A percentile compares a stretch with the other conserved stretches of the same genome.
Evolutionary conservation across 768 basidiomycete species (phyloP).

Genomic region (Fomitopsis pulvina): DNA sequence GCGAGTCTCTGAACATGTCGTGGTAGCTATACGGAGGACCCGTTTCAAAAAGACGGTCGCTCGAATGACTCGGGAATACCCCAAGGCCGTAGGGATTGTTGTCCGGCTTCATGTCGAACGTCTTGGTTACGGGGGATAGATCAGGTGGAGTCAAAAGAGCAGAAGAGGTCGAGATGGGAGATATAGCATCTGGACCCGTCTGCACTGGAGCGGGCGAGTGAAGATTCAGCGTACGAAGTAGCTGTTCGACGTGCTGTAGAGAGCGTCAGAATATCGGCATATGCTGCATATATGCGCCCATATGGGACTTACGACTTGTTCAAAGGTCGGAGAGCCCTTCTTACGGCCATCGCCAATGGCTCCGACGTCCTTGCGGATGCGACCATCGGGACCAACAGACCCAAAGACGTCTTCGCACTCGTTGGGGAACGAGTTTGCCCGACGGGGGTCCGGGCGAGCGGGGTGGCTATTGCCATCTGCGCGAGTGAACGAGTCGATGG

Average conservation of each 20-base stretch:
- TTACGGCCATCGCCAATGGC: slow-evolving; percentile 80
- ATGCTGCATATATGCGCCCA: slow-evolving; percentile 13
- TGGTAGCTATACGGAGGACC: slow-evolving; percentile 26
- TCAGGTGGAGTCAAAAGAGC: slow-evolving; percentile 71
- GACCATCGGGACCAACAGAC: slow-evolving; percentile 32
- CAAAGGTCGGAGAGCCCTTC: slow-evolving; percentile 49
- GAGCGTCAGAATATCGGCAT: slow-evolving; percentile 10
- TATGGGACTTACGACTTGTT: slow-evolving; percentile 39
- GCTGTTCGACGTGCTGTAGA: slow-evolving; percentile 69
- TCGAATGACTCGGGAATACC: slow-evolving; percentile 13
- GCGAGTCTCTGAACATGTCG: slow-evolving; percentile 10
- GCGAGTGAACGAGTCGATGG: slow-evolving; percentile 55
- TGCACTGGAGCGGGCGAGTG: slow-evolving; percentile 61
- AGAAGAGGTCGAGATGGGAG: slow-evolving; percentile 66
- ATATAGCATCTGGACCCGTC: slow-evolving; percentile 59
- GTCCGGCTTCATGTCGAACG: slow-evolving; percentile 51
- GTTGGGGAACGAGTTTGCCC: slow-evolving; percentile 22
- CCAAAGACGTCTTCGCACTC: slow-evolving; percentile 65
- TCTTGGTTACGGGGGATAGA: slow-evolving; percentile 51
- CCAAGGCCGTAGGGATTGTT: slow-evolving; percentile 41
- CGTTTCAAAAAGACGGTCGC: slow-evolving; percentile 31
- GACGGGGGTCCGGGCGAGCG: slow-evolving; percentile 19
- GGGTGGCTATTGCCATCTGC: slow-evolving; percentile 23
- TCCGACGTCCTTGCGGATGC: slow-evolving; percentile 43
- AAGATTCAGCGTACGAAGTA: slow-evolving; percentile 72